Conservation (phyloP, 805 yeast species). For the Teunomyces stri region DNA sequence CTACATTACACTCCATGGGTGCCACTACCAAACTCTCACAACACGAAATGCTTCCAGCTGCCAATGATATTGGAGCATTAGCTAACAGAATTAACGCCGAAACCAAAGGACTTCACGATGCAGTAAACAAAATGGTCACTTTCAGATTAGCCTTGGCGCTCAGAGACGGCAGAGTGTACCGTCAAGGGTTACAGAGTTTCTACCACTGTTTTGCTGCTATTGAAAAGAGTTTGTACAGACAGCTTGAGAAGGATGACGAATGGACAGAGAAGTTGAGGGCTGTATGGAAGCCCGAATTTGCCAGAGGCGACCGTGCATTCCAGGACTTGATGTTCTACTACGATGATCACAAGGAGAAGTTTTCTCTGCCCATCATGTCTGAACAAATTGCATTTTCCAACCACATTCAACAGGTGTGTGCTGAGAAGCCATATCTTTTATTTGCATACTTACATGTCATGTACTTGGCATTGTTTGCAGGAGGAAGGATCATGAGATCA, state of each 20-base stretch:
- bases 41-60: conserved; percentile 66
- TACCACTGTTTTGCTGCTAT: conserved; percentile 68
- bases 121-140: conserved; percentile 65
- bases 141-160: conserved; percentile 72
- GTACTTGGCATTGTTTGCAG: conserved; percentile 84
- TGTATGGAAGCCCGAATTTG: conserved; percentile 70
- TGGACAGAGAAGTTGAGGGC: conserved; percentile 49
- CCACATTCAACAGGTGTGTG: conserved; percentile 54
- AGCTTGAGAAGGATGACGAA: conserved; percentile 37
- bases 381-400: conserved; percentile 61
- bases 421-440: conserved; percentile 64
- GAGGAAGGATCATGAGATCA: conserved; percentile 73
- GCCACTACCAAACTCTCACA: conserved; percentile 34
- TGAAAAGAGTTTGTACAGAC: conserved; percentile 50
- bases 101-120: conserved; percentile 65
- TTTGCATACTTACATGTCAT: conserved; percentile 83
- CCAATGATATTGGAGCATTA: conserved; percentile 77
- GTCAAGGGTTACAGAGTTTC: conserved; percentile 76
- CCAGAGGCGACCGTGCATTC: conserved; percentile 55
- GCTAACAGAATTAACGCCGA: conserved; percentile 76
- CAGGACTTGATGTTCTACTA: conserved; percentile 70
- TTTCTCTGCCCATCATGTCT: conserved; percentile 53
- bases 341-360: conserved; percentile 52
- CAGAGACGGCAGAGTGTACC: conserved; percentile 70
- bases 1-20: conserved; percentile 10